Base-by-base conservation (phyloP, 768 basidiomycete species). In the Leccinum sublutescens region DNA sequence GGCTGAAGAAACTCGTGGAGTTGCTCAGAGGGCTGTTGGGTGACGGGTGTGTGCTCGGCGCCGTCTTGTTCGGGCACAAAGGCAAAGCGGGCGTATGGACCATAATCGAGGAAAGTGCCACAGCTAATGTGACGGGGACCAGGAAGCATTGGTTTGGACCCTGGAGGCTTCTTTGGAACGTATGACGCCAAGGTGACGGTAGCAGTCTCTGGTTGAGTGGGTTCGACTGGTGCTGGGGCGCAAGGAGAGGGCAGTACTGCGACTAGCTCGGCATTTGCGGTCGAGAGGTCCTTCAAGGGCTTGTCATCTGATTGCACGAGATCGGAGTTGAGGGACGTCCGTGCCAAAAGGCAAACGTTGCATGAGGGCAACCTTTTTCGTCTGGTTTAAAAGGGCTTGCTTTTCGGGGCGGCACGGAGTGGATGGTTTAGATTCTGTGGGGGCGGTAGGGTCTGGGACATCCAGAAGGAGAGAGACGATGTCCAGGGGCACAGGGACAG, bases 41-140 rank as follows among this genome's bases (percentile, higher is more conserved):
- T 21, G 38, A 40, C 40, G 7, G 43, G n/a, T 6, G 45, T 15
- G 29, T n/a, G 74, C 66, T 89, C 83, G 52, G 83, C 80, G n/a
- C 86, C 86, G 59, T 89, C 86, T 62, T 90, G 87, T 59, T 91
- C 88, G 69, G 89, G 92, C 10, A 79, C 76, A 1, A 92, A 92
- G 0, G 91, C 91, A 72, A 93, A 93, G 67, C 82, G 87, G 6
- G 89, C 74, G 66, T 79, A 88, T 12, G 80, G 79, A 0, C 91
- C 92, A 66, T 93, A 93, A 71, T 94, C 88, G 7, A 94, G 76
- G 68, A 93, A 93, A 0, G 79, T 72, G 55, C 88, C 89, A 27
- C 84, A 79, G 48, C 83, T 81, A 36, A 91, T 71, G 25, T 78
- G 79, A 47, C 88, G 83, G 14, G 84, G 76, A 0, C 78, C 71